phyloP scores from a whole-genome alignment of 805 yeast genomes.

The Starmerella bacillaris region DNA sequence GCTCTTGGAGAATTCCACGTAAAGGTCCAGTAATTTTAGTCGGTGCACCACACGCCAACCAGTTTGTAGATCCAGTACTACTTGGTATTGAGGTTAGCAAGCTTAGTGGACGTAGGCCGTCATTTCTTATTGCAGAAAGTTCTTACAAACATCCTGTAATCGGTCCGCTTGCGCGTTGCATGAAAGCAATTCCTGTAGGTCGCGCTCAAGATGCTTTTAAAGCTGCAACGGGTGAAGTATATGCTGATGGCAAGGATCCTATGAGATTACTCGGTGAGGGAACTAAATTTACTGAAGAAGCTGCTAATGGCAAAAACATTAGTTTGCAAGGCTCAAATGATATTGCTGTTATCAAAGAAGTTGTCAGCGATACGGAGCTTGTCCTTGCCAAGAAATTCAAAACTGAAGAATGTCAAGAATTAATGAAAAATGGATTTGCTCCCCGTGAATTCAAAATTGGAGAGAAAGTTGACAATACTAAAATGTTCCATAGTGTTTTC shows the following conservation, averaged over 20 bases:
- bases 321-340: conserved; percentile 59
- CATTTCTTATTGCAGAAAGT: conserved; percentile 71
- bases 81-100: conserved; percentile 63
- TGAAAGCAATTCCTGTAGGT: conserved; percentile 74
- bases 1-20: conserved; percentile 54
- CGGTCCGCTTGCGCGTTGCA: conserved; percentile 58
- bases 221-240: conserved; percentile 48
- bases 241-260: conserved; percentile 38
- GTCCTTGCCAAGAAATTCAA: conserved; percentile 53
- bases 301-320: conserved; percentile 21
- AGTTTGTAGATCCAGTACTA: conserved; percentile 70
- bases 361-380: conserved; percentile 57
- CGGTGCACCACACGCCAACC: conserved; percentile 96
- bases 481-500: conserved; percentile 70
- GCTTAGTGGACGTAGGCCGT: conserved; percentile 48
- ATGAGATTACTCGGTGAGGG: conserved; percentile 42
- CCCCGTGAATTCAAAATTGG: conserved; percentile 43
- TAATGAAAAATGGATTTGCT: conserved; percentile 28
- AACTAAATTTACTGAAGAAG: conserved; percentile 50
- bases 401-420: conserved; percentile 15
- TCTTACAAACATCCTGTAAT: conserved; percentile 49
- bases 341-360: conserved; percentile 46
- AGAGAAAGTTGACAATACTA: conserved; percentile 66
- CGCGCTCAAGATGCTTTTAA: conserved; percentile 77
- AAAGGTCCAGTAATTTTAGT: conserved; percentile 80